A percentile compares a stretch with the other conserved stretches of the same genome.
Conservation (phyloP, 371 early-diverging fungal genomes). For the Syncephalastrum monosporum region DNA sequence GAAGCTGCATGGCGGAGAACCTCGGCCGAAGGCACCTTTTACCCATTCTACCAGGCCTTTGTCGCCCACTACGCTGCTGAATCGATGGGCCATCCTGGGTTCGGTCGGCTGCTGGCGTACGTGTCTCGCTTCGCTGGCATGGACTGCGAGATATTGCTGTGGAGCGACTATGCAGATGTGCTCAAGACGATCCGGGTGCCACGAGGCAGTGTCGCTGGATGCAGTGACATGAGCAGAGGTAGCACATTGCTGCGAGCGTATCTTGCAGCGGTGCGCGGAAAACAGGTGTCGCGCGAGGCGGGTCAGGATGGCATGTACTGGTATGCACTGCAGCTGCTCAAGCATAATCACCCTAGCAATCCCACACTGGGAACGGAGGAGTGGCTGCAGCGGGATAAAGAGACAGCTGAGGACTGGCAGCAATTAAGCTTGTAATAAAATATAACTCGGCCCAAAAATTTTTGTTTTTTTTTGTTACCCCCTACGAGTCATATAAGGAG, state of each 20-base stretch:
- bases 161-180: constrained; percentile 38
- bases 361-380: not conserved
- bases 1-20: constrained; percentile 46
- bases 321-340: constrained; percentile 10
- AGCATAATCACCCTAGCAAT: constrained; percentile 1
- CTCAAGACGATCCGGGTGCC: constrained; percentile 26
- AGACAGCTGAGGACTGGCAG: constrained; percentile 4
- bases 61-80: constrained; percentile 55
- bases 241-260: constrained; percentile 11
- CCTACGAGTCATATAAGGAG: no score
- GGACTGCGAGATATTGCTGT: constrained; percentile 50
- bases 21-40: constrained; percentile 46
- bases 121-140: constrained; percentile 44
- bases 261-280: constrained; percentile 10
- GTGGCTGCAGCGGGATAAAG: constrained; percentile 7
- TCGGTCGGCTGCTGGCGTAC: constrained; percentile 44
- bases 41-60: constrained; percentile 60
- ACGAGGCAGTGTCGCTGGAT: constrained; percentile 13
- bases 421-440: no score
- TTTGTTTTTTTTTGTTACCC: not conserved
- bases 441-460: no score
- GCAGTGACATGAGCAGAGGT: not conserved
- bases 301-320: constrained; percentile 7
- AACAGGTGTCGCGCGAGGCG: constrained; percentile 6
- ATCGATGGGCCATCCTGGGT: constrained; percentile 41